phyloP scores from a whole-genome alignment of 345 rosid species.

The Brassica incana region DNA sequence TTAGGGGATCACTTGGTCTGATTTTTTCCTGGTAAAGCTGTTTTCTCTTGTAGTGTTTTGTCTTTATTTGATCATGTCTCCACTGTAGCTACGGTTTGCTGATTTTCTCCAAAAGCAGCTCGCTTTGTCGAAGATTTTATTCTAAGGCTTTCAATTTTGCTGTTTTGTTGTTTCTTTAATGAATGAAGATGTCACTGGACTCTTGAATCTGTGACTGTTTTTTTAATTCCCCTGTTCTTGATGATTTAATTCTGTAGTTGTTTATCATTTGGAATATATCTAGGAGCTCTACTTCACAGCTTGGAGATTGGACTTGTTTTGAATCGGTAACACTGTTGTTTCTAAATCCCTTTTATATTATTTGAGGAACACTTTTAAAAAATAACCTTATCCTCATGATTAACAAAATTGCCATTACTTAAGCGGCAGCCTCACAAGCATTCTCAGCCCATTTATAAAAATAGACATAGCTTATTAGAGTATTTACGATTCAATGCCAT shows the following conservation, averaged over 20 bases:
- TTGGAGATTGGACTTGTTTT: slow-evolving; percentile 21
- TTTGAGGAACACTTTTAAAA: too few species aligned
- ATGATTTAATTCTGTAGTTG: slow-evolving; percentile 9
- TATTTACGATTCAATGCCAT: too few species aligned
- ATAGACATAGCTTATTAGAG: too few species aligned
- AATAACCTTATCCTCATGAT: too few species aligned
- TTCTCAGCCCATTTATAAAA: too few species aligned
- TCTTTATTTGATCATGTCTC: background rate
- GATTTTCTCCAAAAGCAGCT: slow-evolving; percentile 4
- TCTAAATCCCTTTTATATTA: background rate
- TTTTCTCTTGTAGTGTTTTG: background rate
- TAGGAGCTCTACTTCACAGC: slow-evolving; percentile 11
- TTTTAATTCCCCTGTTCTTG: background rate
- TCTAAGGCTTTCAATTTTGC: slow-evolving; percentile 21
- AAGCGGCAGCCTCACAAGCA: too few species aligned
- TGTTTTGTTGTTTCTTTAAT: background rate
- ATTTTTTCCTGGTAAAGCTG: slow-evolving; percentile 33
- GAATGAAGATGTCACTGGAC: background rate
- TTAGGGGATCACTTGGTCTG: background rate
- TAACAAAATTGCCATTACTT: too few species aligned
- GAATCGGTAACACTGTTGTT: slow-evolving; percentile 24
- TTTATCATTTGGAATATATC: slow-evolving; percentile 4
- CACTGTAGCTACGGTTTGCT: slow-evolving; percentile 43
- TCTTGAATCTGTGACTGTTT: background rate
- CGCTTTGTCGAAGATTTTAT: background rate